phyloP scores from a whole-genome alignment of 768 basidiomycete genomes.

The Russula sp. region DNA sequence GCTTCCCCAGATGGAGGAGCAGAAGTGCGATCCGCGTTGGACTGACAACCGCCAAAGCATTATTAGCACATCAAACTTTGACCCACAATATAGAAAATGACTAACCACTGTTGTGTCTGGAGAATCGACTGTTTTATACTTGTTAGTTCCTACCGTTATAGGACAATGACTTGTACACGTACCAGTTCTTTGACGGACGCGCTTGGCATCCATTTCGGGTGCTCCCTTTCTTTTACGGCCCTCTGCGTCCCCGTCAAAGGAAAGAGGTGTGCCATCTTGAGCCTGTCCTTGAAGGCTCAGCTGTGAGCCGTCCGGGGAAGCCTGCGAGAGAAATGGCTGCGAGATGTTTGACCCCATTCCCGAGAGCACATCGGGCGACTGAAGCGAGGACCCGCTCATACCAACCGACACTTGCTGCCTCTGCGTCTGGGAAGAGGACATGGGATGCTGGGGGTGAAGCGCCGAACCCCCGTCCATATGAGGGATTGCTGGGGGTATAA shows the following conservation, averaged over 20 bases:
- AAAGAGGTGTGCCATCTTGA: conserved; percentile 12
- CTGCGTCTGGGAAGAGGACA: conserved; percentile 20
- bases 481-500: conserved; percentile 21
- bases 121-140: conserved; percentile 30
- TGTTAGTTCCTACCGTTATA: not conserved
- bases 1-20: conserved; percentile 30
- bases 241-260: conserved; percentile 58
- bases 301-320: conserved; percentile 20
- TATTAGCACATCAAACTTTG: not conserved
- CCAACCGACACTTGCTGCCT: conserved; percentile 16
- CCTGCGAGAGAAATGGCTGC: conserved; percentile 15
- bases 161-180: conserved; percentile 32
- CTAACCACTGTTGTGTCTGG: conserved; percentile 36
- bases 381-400: conserved; percentile 23
- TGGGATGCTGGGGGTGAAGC: conserved; percentile 10
- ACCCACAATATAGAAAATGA: conserved; percentile 6
- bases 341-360: conserved; percentile 18
- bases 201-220: conserved; percentile 61
- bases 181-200: conserved; percentile 73
- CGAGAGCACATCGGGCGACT: conserved; percentile 24
- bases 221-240: conserved; percentile 72
- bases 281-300: conserved; percentile 17
- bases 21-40: conserved; percentile 32
- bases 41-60: conserved; percentile 17
- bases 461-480: conserved; percentile 20